Evolutionary conservation across 768 basidiomycete species (phyloP).

Genomic region (Coprinopsis sp.): DNA sequence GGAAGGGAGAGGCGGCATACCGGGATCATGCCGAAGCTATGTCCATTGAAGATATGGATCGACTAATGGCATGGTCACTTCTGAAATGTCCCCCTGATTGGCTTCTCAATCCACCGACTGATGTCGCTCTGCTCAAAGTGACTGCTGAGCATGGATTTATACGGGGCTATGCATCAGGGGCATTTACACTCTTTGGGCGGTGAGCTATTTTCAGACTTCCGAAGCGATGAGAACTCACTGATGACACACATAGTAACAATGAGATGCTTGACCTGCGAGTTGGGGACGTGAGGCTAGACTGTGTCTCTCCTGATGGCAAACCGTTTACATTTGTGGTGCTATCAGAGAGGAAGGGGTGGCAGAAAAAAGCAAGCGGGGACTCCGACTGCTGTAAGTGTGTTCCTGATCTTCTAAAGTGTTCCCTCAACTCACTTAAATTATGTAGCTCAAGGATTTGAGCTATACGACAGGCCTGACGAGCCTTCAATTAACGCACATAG

Average conservation of each 20-base stretch:
- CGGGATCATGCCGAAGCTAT: constrained; percentile 29
- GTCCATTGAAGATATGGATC: constrained; percentile 25
- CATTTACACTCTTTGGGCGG: constrained; percentile 29
- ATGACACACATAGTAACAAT: constrained; percentile 21
- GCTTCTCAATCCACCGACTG: constrained; percentile 3
- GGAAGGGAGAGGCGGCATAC: constrained; percentile 16
- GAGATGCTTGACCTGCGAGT: constrained; percentile 23
- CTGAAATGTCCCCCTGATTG: constrained; percentile 11
- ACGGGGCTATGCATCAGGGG: constrained; percentile 23
- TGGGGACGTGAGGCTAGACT: constrained; percentile 17
- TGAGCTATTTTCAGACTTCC: constrained; percentile 7
- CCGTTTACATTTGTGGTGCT: constrained; percentile 19
- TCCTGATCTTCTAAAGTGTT: not conserved
- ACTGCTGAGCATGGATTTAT: constrained; percentile 24
- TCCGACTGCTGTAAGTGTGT: constrained; percentile 15
- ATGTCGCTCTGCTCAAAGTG: constrained; percentile 8
- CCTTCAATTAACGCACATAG: constrained; percentile 25
- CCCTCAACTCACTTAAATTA: not conserved
- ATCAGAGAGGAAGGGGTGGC: constrained; percentile 26
- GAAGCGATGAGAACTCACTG: not conserved
- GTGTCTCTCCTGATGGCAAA: constrained; percentile 14
- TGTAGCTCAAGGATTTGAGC: constrained; percentile 25
- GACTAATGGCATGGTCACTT: constrained; percentile 24
- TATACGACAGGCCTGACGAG: constrained; percentile 30
- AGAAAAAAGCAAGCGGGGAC: constrained; percentile 21